Evolutionary conservation across 495 filamentous ascomycete genomes (phyloP).

Genomic region (Hypomontagnella submonticulosa): DNA sequence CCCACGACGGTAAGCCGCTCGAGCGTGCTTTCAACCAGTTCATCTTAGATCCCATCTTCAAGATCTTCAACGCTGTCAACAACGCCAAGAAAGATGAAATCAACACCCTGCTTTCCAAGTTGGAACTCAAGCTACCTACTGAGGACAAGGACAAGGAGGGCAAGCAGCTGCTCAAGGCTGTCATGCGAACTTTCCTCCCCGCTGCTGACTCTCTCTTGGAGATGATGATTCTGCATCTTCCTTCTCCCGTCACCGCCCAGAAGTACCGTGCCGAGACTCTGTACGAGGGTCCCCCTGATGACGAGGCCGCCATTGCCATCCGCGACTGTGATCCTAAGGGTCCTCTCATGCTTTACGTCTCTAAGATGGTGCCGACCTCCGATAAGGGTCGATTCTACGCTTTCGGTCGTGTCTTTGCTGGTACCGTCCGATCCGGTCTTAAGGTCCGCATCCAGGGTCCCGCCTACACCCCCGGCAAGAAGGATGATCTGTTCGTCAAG

Average conservation of each 20-base stretch:
- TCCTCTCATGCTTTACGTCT: constrained; percentile 99
- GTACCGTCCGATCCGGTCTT: constrained; percentile 95
- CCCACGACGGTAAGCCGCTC: constrained; percentile 83
- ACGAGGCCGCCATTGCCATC: constrained; percentile 92
- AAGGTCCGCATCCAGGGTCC: constrained; percentile 99
- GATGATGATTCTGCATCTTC: constrained; percentile 99
- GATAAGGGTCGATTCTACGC: constrained; percentile 99
- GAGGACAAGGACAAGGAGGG: constrained; percentile 96
- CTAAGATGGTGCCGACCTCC: constrained; percentile 99
- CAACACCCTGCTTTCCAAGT: constrained; percentile 82
- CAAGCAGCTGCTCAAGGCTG: constrained; percentile 95
- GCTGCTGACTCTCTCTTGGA: constrained; percentile 98
- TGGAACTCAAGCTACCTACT: constrained; percentile 83
- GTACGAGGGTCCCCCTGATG: constrained; percentile 96
- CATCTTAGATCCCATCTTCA: constrained; percentile 99
- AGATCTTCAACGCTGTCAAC: constrained; percentile 94
- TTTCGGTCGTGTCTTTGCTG: constrained; percentile 99
- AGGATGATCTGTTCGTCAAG: constrained; percentile 99
- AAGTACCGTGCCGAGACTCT: constrained; percentile 98
- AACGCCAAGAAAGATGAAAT: constrained; percentile 99
- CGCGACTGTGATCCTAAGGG: constrained; percentile 97
- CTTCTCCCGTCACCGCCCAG: constrained; percentile 95
- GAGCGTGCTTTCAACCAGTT: constrained; percentile 99
- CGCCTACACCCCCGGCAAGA: constrained; percentile 97
- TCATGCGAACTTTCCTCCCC: constrained; percentile 98